Evolutionary conservation across 139 green algal species (phyloP).

Genomic region (Gonium pectorale): DNA sequence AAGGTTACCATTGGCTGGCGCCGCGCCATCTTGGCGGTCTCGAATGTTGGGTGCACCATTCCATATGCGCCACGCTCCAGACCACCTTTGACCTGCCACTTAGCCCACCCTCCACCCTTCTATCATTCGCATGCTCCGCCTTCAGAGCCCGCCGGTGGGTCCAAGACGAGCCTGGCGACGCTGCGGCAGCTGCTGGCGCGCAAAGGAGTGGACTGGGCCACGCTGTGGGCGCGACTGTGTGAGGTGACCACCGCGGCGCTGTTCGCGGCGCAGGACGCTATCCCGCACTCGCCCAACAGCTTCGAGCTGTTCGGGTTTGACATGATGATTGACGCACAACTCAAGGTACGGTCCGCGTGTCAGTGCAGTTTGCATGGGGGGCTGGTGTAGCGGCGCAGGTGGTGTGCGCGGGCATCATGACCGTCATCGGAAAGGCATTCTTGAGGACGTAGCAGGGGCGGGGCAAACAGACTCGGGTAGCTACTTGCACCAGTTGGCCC

Average conservation of each 20-base stretch:
- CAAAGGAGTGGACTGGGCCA: slow-evolving; percentile 55
- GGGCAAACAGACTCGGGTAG: no score
- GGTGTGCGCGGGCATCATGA: no score
- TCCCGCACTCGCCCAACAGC: slow-evolving; percentile 61
- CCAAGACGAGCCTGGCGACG: slow-evolving; percentile 60
- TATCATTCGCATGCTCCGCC: no score
- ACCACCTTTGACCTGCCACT: no score
- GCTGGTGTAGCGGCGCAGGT: background rate
- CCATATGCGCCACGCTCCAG: no score
- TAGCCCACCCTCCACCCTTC: no score
- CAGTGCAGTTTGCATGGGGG: background rate
- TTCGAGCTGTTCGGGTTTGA: slow-evolving; percentile 87
- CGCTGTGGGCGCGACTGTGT: slow-evolving; percentile 65
- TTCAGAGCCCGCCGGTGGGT: slow-evolving; percentile 38
- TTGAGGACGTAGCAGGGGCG: no score
- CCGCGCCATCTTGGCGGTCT: no score
- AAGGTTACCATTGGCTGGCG: no score
- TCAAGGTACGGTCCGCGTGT: background rate
- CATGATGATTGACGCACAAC: slow-evolving; percentile 74
- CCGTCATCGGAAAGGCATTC: no score
- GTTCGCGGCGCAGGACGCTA: slow-evolving; percentile 66
- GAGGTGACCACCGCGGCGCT: slow-evolving; percentile 59
- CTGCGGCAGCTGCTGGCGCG: slow-evolving; percentile 53
- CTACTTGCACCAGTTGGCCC: no score
- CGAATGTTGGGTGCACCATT: no score